These are phyloP conservation scores for Athelia psychrophila DNA, from an alignment of 1,284 basidiomycete genomes.

Conservation along the genomic window DNA sequence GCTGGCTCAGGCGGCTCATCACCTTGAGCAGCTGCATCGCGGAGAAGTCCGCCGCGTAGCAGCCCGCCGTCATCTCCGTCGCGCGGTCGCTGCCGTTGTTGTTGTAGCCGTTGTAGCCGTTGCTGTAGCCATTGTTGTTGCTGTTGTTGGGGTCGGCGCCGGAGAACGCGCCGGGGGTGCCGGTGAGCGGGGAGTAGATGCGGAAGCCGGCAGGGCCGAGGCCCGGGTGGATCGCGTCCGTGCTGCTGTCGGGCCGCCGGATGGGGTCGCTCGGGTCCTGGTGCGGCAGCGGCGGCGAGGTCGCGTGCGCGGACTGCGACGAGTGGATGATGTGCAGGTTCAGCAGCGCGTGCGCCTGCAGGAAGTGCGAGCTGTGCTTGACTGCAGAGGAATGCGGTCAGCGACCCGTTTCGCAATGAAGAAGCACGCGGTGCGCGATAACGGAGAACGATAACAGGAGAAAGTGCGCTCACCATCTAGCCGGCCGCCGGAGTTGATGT, in stretches of 20 bases:
- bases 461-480: neutral
- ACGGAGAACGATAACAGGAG: slow-evolving; percentile 9
- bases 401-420: neutral
- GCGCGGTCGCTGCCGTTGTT: too few relatives aligned
- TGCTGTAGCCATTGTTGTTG: slow-evolving; percentile 20
- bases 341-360: slow-evolving; percentile 71
- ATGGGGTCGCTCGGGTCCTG: slow-evolving; percentile 20
- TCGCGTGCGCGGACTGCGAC: slow-evolving; percentile 45
- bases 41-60: slow-evolving; percentile 54
- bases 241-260: slow-evolving; percentile 34
- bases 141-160: slow-evolving; percentile 11
- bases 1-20: slow-evolving; percentile 67
- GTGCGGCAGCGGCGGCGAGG: slow-evolving; percentile 24
- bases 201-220: slow-evolving; percentile 62
- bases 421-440: too few relatives aligned
- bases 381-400: slow-evolving; percentile 35
- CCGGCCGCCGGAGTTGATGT: slow-evolving; percentile 35
- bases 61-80: slow-evolving; percentile 15
- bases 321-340: slow-evolving; percentile 77
- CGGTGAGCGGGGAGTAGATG: slow-evolving; percentile 53
- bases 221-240: slow-evolving; percentile 50
- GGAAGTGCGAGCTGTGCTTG: slow-evolving; percentile 70
- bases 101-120: too few relatives aligned
- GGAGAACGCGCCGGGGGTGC: slow-evolving; percentile 27
- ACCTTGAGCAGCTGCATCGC: slow-evolving; percentile 74